phyloP scores from a whole-genome alignment of 31 red algal genomes.

The Odonthalia washingtoniensis region DNA sequence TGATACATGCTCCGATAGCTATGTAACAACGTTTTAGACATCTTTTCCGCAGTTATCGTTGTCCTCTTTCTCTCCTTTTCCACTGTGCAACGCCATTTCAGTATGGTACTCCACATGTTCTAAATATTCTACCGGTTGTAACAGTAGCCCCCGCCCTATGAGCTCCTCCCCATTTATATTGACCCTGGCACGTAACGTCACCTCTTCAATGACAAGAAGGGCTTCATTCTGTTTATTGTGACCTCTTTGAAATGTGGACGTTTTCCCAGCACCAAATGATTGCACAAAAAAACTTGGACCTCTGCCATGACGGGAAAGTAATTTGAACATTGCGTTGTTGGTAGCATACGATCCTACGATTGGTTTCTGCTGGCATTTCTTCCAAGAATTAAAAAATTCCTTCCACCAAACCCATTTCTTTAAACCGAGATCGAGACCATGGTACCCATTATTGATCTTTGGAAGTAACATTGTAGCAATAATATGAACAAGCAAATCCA shows the following conservation, averaged over 20 bases:
- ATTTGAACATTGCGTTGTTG: neutral
- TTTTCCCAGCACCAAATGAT: neutral
- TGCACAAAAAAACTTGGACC: too few relatives aligned
- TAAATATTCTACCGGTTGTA: neutral
- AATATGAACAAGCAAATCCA: slow-evolving; percentile 9
- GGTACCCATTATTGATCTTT: too few relatives aligned
- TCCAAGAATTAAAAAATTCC: neutral
- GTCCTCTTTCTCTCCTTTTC: neutral
- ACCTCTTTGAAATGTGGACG: neutral
- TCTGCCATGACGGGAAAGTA: neutral
- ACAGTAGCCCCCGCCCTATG: neutral
- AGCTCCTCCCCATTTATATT: neutral
- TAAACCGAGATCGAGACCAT: too few relatives aligned
- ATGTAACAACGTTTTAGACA: neutral
- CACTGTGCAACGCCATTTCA: too few relatives aligned
- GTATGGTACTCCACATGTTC: neutral
- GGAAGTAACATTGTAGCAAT: too few relatives aligned
- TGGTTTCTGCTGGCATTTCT: neutral
- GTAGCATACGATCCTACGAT: too few relatives aligned
- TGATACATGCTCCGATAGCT: neutral
- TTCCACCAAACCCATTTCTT: neutral
- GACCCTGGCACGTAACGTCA: neutral
- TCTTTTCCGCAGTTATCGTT: neutral
- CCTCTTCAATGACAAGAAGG: neutral
- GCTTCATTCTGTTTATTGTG: neutral